These are phyloP conservation scores for Monilinia fructicola DNA, from an alignment of 2,329 filamentous ascomycete species.

Conservation along the genomic window DNA sequence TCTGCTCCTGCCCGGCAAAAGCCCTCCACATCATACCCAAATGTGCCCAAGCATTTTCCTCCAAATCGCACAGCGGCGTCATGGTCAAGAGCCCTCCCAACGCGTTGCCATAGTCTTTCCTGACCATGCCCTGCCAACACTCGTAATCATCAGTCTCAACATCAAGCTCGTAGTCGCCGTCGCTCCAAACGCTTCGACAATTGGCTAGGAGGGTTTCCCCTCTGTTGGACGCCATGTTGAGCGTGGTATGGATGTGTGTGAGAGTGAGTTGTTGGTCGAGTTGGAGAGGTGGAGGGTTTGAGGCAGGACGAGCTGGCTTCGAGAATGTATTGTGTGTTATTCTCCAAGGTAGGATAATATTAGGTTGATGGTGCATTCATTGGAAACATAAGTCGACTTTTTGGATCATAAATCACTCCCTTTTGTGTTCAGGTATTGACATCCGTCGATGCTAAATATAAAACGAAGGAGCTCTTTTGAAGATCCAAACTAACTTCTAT, in stretches of 20 bases:
- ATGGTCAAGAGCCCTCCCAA: background rate
- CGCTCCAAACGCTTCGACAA: slow-evolving; percentile 3
- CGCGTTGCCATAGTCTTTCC: background rate
- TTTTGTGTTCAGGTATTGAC: background rate
- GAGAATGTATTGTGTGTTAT: background rate
- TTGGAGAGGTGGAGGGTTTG: background rate
- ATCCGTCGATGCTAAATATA: background rate
- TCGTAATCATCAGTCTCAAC: background rate
- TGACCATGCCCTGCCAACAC: background rate
- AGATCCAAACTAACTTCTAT: background rate
- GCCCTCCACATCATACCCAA: background rate
- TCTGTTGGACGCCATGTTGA: background rate
- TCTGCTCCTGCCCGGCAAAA: background rate
- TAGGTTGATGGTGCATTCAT: too few species aligned
- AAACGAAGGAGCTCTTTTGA: background rate
- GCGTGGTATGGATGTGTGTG: background rate
- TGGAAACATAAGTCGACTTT: too few species aligned
- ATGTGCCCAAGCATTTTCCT: background rate
- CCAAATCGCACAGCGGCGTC: background rate
- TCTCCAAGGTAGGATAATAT: too few species aligned
- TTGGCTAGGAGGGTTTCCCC: background rate
- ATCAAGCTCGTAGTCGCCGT: background rate
- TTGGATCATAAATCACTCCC: background rate
- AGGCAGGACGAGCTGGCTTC: background rate
- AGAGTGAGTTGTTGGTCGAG: background rate